Conservation (phyloP, 2,329 filamentous ascomycete genomes). For the Celoporthe dispersa region DNA sequence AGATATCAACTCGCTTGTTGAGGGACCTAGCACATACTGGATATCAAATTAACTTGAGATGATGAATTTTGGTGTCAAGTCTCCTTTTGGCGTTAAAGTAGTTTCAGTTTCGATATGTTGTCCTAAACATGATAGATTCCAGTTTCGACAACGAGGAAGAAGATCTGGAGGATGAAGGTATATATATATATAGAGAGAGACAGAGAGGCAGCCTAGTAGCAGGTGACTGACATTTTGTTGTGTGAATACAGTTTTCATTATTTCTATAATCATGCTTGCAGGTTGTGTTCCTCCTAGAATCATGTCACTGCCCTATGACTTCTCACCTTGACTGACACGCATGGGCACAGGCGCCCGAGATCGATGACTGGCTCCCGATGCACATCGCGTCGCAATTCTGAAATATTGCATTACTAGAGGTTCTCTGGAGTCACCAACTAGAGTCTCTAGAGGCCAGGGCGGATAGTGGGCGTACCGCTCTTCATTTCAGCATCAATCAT, state of each 20-base stretch:
- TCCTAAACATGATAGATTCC: neutral
- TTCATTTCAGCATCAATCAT: no score
- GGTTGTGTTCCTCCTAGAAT: neutral
- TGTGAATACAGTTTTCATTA: neutral
- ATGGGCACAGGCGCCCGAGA: no score
- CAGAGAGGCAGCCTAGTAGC: neutral
- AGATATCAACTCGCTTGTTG: neutral
- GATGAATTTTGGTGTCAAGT: neutral
- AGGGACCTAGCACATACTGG: neutral
- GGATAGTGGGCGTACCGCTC: no score
- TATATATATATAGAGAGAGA: no score
- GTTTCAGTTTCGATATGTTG: neutral
- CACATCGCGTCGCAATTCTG: no score
- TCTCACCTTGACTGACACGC: neutral
- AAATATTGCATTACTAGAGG: no score
- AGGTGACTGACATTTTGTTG: neutral
- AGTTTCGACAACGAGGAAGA: neutral
- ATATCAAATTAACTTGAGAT: neutral
- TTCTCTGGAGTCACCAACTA: no score
- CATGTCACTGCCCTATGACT: neutral
- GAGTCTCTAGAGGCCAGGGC: no score
- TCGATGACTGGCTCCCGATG: no score
- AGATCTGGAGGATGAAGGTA: neutral
- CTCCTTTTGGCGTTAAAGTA: neutral
- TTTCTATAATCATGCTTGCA: neutral